Percentiles rank a stretch among this genome's conserved stretches.
Evolutionary conservation across 1,284 basidiomycete species (phyloP).

Genomic region (Inonotus obliquus): DNA sequence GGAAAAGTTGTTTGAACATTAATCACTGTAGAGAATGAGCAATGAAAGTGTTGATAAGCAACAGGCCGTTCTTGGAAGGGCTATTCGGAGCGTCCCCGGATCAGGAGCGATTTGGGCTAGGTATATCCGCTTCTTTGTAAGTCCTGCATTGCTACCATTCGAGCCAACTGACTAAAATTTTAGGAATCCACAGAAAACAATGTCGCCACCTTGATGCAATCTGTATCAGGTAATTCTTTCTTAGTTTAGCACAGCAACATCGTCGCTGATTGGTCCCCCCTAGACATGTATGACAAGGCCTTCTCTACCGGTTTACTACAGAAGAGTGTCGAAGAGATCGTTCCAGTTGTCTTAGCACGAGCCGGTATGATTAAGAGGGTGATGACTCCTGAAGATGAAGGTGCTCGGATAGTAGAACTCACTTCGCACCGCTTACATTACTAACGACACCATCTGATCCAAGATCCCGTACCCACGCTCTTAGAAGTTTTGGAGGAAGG

Average conservation of each 20-base stretch:
- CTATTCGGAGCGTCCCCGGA: conserved; percentile 61
- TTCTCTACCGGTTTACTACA: conserved; percentile 50
- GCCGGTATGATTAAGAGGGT: conserved; percentile 60
- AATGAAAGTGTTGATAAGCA: conserved; percentile 39
- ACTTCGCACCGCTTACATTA: conserved; percentile 8
- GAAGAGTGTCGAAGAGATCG: conserved; percentile 59
- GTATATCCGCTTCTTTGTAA: conserved; percentile 64
- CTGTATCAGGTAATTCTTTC: conserved; percentile 29
- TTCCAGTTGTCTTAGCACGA: conserved; percentile 61
- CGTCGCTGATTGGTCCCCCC: neutral
- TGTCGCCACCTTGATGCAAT: conserved; percentile 26
- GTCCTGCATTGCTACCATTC: conserved; percentile 16
- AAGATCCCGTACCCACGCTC: conserved; percentile 44
- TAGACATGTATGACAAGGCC: conserved; percentile 57
- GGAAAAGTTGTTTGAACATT: conserved; percentile 3
- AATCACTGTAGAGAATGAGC: conserved; percentile 40
- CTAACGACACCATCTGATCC: conserved; percentile 37
- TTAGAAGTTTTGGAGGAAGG: conserved; percentile 56
- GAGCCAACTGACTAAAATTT: neutral
- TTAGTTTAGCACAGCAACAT: neutral
- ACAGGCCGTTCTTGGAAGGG: conserved; percentile 43
- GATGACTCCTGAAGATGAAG: conserved; percentile 41
- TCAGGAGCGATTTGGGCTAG: conserved; percentile 70
- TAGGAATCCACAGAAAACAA: conserved; percentile 38
- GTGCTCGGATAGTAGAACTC: conserved; percentile 28